Base-by-base conservation (phyloP, 345 rosid genomes). In the Toxicodendron radicans region DNA sequence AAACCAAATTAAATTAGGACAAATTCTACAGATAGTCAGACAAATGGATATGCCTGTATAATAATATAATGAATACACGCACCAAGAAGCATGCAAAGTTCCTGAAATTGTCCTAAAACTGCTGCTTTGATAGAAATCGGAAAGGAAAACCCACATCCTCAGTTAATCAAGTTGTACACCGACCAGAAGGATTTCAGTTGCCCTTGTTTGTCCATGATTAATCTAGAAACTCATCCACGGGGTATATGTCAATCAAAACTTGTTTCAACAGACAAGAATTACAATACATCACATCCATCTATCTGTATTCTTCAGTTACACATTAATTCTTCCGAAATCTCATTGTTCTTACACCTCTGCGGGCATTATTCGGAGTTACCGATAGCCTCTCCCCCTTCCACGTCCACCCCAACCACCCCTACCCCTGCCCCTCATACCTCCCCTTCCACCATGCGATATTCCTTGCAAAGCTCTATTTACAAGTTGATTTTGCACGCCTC, bases 401-500 rank as follows among this genome's bases (percentile, higher is more conserved):
- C 89, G 78, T 67, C 94, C 89, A 75, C 88, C 86, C 74, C 91
- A 75, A 3, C 82, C 82, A 21, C 92, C 90, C 74, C 92, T 71
- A 53, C 87, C 82, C 62, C 92, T 84, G 66, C 83, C 88, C 67
- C 89, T 85, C 21, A 85, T 73, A n/a, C 92, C 92, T 46, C 91
- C 87, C 63, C 94, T 84, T 57, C 93, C 92, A 71, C 95, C 90
- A 75, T 80, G 82, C 59, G 97, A 87, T 79, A 95, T 84, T 48
- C 98, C 99, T 79, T 95, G 93, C 59, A 93, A 84, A 65, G 98
- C 98, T 83, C 92, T 88, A 72, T 85, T 93, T 32, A 95, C 95
- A 60, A 91, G 94, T 83, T 95, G 99, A 72, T 83, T 89, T 68
- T 77, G 94, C 73, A 85, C 24, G 56, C 89, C 87, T 70, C 94